phyloP scores from a whole-genome alignment of 768 basidiomycete genomes.

The Termitomyces eurrhizus region DNA sequence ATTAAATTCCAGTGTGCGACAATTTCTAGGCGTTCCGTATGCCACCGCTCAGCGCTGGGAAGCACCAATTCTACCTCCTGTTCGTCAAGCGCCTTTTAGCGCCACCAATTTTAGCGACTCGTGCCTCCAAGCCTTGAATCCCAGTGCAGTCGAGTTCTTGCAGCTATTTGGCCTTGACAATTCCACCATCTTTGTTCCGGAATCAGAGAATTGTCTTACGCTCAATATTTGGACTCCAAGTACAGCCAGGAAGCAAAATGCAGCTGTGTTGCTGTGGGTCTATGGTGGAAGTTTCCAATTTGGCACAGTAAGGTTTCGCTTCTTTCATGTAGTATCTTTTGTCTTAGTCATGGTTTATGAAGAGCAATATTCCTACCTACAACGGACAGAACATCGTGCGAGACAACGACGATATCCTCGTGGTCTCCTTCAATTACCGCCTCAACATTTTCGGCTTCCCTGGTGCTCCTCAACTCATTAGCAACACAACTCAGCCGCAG shows the following conservation, averaged over 20 bases:
- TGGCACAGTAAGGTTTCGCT: constrained; percentile 25
- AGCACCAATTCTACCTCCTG: constrained; percentile 23
- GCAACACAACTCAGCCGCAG: constrained; percentile 19
- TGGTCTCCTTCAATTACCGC: constrained; percentile 37
- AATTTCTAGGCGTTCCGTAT: constrained; percentile 34
- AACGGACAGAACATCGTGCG: constrained; percentile 29
- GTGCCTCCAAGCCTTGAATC: constrained; percentile 25
- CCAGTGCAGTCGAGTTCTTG: constrained; percentile 21
- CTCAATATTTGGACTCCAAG: constrained; percentile 38
- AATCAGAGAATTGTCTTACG: constrained; percentile 33
- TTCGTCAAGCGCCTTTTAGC: constrained; percentile 17
- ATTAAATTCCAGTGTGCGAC: constrained; percentile 25
- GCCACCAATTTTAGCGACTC: constrained; percentile 29
- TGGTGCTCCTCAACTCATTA: constrained; percentile 32
- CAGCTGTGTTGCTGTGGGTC: constrained; percentile 35
- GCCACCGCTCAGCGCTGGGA: constrained; percentile 31
- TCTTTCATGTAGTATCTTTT: neutral
- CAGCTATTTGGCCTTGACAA: constrained; percentile 19
- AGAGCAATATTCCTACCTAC: constrained; percentile 30
- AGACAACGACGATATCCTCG: constrained; percentile 31
- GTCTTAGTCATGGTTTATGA: neutral
- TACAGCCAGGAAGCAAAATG: constrained; percentile 25
- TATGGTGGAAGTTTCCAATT: constrained; percentile 37
- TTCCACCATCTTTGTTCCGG: constrained; percentile 23
- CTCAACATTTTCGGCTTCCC: constrained; percentile 37